Percentiles rank a stretch among this genome's conserved stretches.
Conservation (phyloP, 345 rosid genomes). For the Cardamine resedifolia region DNA sequence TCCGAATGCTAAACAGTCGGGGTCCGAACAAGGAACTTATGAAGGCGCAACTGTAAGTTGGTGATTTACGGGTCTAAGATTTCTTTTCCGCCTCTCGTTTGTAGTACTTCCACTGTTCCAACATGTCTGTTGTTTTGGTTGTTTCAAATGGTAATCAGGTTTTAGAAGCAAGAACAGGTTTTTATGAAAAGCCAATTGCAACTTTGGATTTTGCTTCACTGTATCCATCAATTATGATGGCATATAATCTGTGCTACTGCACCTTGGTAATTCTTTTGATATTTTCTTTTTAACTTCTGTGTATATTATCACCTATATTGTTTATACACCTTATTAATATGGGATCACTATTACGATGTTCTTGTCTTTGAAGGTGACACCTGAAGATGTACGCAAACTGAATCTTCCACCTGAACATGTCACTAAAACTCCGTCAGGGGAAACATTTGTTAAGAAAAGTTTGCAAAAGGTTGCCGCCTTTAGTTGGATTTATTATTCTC, state of each 20-base stretch:
- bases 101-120: slow-evolving; percentile 5
- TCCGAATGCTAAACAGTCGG: slow-evolving; percentile 86
- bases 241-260: slow-evolving; percentile 94
- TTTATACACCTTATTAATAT: slow-evolving; percentile 14
- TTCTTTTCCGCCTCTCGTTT: slow-evolving; percentile 5
- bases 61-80: slow-evolving; percentile 9
- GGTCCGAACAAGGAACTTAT: slow-evolving; percentile 89
- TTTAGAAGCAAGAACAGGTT: slow-evolving; percentile 89
- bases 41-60: slow-evolving; percentile 99
- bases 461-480: slow-evolving; percentile 67
- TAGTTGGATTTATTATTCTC: not conserved
- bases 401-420: slow-evolving; percentile 81
- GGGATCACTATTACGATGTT: slow-evolving; percentile 21
- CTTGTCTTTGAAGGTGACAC: slow-evolving; percentile 58
- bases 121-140: slow-evolving; percentile 21
- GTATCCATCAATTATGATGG: slow-evolving; percentile 99
- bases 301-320: not conserved
- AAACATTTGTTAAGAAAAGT: slow-evolving; percentile 82
- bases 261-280: slow-evolving; percentile 63
- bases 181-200: slow-evolving; percentile 93
- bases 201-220: slow-evolving; percentile 96
- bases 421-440: slow-evolving; percentile 91
- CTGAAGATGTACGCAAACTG: slow-evolving; percentile 85
- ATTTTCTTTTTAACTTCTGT: not conserved
- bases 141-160: slow-evolving; percentile 52